These are phyloP conservation scores for Stygiomarasmius scandens DNA, from an alignment of 1,284 basidiomycete species.

Conservation along the genomic window DNA sequence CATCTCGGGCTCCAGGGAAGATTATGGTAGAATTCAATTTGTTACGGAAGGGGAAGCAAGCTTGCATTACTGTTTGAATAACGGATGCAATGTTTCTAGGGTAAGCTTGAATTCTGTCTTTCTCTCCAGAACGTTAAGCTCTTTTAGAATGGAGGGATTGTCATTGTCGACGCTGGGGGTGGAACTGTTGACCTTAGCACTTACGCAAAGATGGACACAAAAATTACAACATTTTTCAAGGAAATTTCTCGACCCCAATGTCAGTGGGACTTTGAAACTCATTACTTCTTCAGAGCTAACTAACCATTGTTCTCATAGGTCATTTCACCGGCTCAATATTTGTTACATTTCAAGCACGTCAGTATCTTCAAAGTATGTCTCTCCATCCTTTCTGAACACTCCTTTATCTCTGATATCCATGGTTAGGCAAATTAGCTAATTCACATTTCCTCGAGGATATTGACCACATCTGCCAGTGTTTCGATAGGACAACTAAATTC, in stretches of 20 bases:
- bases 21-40: slow-evolving; percentile 39
- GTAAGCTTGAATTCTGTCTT: background rate
- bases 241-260: slow-evolving; percentile 44
- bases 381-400: background rate
- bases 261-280: slow-evolving; percentile 25
- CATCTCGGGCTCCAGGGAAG: slow-evolving; percentile 24
- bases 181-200: slow-evolving; percentile 43
- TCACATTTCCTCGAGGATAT: slow-evolving; percentile 34
- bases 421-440: slow-evolving; percentile 31
- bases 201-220: slow-evolving; percentile 11
- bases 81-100: slow-evolving; percentile 24
- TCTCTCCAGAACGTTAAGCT: background rate
- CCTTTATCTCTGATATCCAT: background rate
- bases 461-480: slow-evolving; percentile 39
- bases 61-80: slow-evolving; percentile 47
- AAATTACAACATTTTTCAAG: slow-evolving; percentile 29
- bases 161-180: slow-evolving; percentile 56
- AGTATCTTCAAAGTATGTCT: slow-evolving; percentile 30
- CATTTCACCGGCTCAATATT: slow-evolving; percentile 38
- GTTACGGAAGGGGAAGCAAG: slow-evolving; percentile 56
- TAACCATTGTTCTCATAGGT: slow-evolving; percentile 18
- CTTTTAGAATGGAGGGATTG: slow-evolving; percentile 33
- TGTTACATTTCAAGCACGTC: slow-evolving; percentile 27
- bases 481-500: slow-evolving; percentile 50
- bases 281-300: slow-evolving; percentile 21